Conservation (phyloP, 441 rosid species). For the California macrophylla region DNA sequence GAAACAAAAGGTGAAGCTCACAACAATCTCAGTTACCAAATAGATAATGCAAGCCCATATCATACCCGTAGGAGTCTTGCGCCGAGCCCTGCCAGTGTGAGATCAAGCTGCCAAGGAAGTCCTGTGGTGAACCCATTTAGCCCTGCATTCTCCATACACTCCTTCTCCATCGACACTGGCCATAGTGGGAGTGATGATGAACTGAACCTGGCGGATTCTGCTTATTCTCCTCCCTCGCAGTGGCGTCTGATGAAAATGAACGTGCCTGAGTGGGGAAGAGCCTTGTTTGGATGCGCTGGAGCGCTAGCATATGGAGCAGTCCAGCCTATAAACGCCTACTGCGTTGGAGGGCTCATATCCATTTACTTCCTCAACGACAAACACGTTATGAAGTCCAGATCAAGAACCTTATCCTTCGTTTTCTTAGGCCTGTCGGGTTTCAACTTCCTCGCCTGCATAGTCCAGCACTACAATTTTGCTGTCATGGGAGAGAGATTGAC, state of each 20-base stretch:
- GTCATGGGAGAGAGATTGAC: constrained; percentile 63
- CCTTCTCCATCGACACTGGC: constrained; percentile 37
- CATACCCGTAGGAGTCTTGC: constrained; percentile 15
- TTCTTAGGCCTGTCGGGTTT: constrained; percentile 48
- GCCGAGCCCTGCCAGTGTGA: constrained; percentile 33
- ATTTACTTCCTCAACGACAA: constrained; percentile 37
- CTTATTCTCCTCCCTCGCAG: constrained; percentile 41
- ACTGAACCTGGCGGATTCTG: constrained; percentile 18
- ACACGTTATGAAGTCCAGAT: constrained; percentile 33
- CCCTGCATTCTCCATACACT: constrained; percentile 51
- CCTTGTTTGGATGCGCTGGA: constrained; percentile 47
- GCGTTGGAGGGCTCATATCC: constrained; percentile 46
- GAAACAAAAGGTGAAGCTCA: constrained; percentile 24
- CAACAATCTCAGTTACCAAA: constrained; percentile 15
- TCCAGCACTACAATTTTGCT: constrained; percentile 56
- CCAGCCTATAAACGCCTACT: constrained; percentile 63
- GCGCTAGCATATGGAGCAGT: constrained; percentile 54
- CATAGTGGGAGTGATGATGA: constrained; percentile 22
- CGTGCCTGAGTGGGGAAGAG: constrained; percentile 39
- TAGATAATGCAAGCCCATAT: constrained; percentile 17
- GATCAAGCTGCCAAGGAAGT: constrained; percentile 34
- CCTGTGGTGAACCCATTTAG: constrained; percentile 43
- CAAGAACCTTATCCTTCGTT: constrained; percentile 37
- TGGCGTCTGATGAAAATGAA: constrained; percentile 57
- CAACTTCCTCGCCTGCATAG: constrained; percentile 38